Base-by-base conservation (phyloP, 2,329 filamentous ascomycete genomes). In the Ascochyta clinopodiicola region DNA sequence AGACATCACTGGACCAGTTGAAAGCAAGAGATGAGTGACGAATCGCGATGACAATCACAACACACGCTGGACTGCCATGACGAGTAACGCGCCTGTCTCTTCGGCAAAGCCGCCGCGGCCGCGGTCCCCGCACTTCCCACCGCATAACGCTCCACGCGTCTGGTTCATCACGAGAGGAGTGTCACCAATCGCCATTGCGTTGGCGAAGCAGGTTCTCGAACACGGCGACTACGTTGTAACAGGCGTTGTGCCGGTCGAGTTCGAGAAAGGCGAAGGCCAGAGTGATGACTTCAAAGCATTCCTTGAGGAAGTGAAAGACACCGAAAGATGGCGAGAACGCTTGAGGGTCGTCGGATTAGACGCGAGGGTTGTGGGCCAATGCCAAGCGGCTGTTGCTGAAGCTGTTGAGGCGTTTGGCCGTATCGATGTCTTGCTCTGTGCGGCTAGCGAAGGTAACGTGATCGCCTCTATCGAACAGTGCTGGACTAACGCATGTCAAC, bases 141-240 rank as follows among this genome's bases (percentile, higher is more conserved):
- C 81, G 27, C 84, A 87, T 74, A 82, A 83, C 70, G 82, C 81
- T 44, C 92, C 93, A 45, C 88, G 94, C 69, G 91, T 94, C 69
- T 98, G 95, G 95, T 88, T 99, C 71, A 81, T 99, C 62, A 96
- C 93, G 10, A 89, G 91, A 56, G 91, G 91, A 31, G 85, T 94
- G 57, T 94, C 92, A 32, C 92, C 94, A 12, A 84, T 97, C 61
- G 89, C 89, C 49, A 89, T 96, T 57, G 89, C 91, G 40, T 83
- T 97, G 54, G 90, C 92, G 49, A 87, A 89, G 50, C 86, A 91
- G 66, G 83, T 96, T 38, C 87, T 98, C 43, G 86, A 86, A n/a
- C 92, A 97, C 76, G 94, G 95, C 44, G 95, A 98, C 76, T 93
- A 89, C 73, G 89, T 96, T 42, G 89, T 94, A 43, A 90, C 92